A percentile compares a stretch with the other conserved stretches of the same genome.
Conservation (phyloP, 2,329 filamentous ascomycete species). For the Onygenales sp. region DNA sequence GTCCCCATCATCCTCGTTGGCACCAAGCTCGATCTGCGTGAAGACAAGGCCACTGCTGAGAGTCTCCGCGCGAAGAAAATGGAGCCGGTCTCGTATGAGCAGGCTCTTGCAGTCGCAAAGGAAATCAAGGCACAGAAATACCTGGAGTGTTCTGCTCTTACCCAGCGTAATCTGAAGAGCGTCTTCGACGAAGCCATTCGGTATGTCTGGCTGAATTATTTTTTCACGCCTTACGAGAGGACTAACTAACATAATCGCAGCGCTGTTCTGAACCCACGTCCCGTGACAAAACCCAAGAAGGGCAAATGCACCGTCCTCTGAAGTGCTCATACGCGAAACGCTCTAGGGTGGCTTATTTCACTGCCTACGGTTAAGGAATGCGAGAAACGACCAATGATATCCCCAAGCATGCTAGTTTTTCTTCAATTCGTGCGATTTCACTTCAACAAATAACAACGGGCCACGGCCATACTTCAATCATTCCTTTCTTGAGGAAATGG, state of each 20-base stretch:
- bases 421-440: not conserved
- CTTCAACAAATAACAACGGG: not conserved
- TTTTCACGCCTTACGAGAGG: not conserved
- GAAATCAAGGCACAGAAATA: constrained; percentile 97
- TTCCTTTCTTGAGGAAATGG: too few species aligned
- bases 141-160: constrained; percentile 92
- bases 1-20: constrained; percentile 96
- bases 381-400: constrained; percentile 1
- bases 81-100: constrained; percentile 93
- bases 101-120: constrained; percentile 78
- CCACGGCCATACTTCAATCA: not conserved
- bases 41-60: constrained; percentile 74
- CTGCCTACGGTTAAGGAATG: not conserved
- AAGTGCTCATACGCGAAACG: constrained; percentile 4
- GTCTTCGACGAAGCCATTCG: constrained; percentile 98
- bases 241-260: constrained; percentile 16
- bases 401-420: not conserved
- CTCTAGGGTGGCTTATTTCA: not conserved
- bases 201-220: constrained; percentile 43
- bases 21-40: constrained; percentile 91
- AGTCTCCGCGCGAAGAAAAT: constrained; percentile 83
- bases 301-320: constrained; percentile 39
- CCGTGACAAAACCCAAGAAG: constrained; percentile 34
- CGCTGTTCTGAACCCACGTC: constrained; percentile 39
- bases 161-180: constrained; percentile 93